A percentile compares a stretch with the other conserved stretches of the same genome.
These are phyloP conservation scores for Hibiscus tridactylites DNA, from an alignment of 345 rosid species.

Conservation along the genomic window DNA sequence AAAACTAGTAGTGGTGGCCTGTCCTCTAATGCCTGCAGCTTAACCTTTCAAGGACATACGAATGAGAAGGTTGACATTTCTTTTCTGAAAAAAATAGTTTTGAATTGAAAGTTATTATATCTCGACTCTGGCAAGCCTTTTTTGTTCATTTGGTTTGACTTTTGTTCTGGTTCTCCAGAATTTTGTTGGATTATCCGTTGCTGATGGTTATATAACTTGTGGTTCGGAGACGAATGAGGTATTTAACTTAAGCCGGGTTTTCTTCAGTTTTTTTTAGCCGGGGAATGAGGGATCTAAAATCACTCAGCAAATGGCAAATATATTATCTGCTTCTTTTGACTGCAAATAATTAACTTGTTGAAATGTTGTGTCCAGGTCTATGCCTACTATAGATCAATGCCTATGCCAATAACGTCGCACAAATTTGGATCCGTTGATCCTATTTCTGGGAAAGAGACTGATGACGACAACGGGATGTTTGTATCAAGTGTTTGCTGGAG, in stretches of 20 bases:
- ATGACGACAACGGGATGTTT: conserved; percentile 72
- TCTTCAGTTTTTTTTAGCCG: background rate
- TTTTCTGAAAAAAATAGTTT: background rate
- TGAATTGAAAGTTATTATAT: background rate
- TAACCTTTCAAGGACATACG: conserved; percentile 77
- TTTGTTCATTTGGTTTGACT: conserved; percentile 11
- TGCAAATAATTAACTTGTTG: conserved; percentile 1
- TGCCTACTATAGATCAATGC: conserved; percentile 69
- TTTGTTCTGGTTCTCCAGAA: conserved; percentile 42
- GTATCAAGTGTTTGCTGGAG: conserved; percentile 98
- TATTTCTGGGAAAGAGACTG: conserved; percentile 74
- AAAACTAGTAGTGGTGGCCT: conserved; percentile 53
- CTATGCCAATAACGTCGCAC: conserved; percentile 86
- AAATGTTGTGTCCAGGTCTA: conserved; percentile 46
- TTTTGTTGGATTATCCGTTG: conserved; percentile 77
- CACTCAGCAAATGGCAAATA: background rate
- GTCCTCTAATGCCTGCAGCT: conserved; percentile 65
- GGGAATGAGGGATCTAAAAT: background rate
- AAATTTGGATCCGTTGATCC: conserved; percentile 83
- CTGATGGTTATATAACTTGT: conserved; percentile 84
- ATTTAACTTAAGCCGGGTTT: conserved; percentile 16
- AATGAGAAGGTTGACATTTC: conserved; percentile 72
- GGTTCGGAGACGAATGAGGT: conserved; percentile 99
- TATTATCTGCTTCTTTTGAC: background rate
- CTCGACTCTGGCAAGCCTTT: conserved; percentile 4